These are phyloP conservation scores for Gelatoporia subvermispora DNA, from an alignment of 768 basidiomycete genomes.

Conservation along the genomic window DNA sequence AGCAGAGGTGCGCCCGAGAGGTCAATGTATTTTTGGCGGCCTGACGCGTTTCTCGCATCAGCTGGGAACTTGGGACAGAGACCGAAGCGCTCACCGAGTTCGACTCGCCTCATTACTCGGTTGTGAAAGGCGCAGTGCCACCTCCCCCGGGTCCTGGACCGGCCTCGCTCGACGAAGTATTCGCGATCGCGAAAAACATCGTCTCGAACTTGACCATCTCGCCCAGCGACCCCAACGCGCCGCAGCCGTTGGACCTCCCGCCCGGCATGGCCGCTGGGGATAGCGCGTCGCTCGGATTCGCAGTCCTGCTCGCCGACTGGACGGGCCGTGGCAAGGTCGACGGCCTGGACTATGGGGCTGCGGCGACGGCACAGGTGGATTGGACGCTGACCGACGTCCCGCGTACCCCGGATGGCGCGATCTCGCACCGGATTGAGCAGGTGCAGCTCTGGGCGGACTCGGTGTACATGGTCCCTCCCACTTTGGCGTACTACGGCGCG, in stretches of 20 bases:
- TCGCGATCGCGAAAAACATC: conserved; percentile 46
- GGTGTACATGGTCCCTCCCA: conserved; percentile 83
- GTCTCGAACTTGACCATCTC: conserved; percentile 43
- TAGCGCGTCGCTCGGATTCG: conserved; percentile 72
- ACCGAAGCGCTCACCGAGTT: conserved; percentile 48
- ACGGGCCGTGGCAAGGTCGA: conserved; percentile 33
- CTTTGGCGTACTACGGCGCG: conserved; percentile 80
- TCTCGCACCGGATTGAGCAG: conserved; percentile 68
- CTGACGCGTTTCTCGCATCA: conserved; percentile 12
- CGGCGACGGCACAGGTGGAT: conserved; percentile 61
- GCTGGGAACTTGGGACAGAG: conserved; percentile 52
- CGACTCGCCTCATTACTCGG: conserved; percentile 40
- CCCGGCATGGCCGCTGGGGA: conserved; percentile 63
- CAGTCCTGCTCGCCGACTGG: conserved; percentile 61
- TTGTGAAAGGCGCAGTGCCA: conserved; percentile 28
- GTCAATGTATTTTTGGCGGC: neutral
- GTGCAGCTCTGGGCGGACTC: conserved; percentile 81
- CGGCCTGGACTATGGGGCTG: conserved; percentile 52
- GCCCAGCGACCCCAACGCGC: conserved; percentile 39
- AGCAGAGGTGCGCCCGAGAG: conserved; percentile 30
- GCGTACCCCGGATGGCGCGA: conserved; percentile 67
- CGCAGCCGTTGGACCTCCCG: conserved; percentile 53
- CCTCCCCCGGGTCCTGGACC: conserved; percentile 17
- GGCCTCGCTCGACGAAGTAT: conserved; percentile 44
- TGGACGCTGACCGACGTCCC: conserved; percentile 57